Conservation (phyloP, 179 eudicot species). For the Silene vulgaris region DNA sequence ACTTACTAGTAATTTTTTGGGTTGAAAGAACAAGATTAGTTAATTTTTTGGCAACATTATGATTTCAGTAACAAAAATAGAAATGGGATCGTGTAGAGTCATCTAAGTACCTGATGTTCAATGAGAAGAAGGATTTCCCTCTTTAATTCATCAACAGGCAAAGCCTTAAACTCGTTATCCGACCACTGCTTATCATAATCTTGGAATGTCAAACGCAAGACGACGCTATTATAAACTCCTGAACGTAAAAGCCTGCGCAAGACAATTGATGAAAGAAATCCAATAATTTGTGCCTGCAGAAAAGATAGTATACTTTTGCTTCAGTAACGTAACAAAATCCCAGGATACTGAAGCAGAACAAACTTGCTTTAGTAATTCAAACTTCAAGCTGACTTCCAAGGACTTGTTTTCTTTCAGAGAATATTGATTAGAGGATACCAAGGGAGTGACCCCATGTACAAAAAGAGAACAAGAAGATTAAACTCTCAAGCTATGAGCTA, state of each 20-base stretch:
- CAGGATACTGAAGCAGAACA: slow-evolving; percentile 5
- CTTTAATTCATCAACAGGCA: slow-evolving; percentile 66
- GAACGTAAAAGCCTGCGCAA: slow-evolving; percentile 74
- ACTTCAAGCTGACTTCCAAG: background rate
- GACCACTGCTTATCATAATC: slow-evolving; percentile 71
- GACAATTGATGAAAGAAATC: slow-evolving; percentile 74
- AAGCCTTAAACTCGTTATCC: slow-evolving; percentile 66
- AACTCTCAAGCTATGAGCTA: background rate
- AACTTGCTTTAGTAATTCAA: slow-evolving; percentile 5
- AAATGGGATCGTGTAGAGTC: slow-evolving; percentile 9
- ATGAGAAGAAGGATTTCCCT: slow-evolving; percentile 65
- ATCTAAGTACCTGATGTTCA: slow-evolving; percentile 64
- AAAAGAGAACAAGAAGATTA: background rate
- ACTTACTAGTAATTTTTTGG: background rate
- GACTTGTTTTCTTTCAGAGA: background rate
- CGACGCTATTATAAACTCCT: slow-evolving; percentile 59
- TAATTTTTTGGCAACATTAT: too few species aligned
- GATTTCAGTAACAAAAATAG: background rate
- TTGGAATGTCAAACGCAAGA: slow-evolving; percentile 58
- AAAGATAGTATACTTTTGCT: background rate
- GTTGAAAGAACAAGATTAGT: background rate
- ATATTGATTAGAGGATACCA: background rate
- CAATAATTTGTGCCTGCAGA: slow-evolving; percentile 68
- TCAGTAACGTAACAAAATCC: slow-evolving; percentile 11
- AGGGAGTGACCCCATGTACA: background rate